Evolutionary conservation across 192 early-diverging fungal genomes (phyloP).

Genomic region (Entomortierella lignicola): DNA sequence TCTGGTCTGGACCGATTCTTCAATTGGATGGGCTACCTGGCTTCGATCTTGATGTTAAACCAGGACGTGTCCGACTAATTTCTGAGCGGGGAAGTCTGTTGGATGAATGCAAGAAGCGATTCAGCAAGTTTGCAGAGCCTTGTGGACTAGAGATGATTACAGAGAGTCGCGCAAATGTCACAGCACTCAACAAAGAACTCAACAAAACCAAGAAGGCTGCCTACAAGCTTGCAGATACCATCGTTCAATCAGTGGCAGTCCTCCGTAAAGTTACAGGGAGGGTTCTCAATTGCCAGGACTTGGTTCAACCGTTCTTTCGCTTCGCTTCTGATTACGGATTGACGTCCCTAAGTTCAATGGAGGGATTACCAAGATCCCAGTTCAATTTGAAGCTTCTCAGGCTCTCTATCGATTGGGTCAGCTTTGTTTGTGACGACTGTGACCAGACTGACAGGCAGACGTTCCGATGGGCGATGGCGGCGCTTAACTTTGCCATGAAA

Average conservation of each 20-base stretch:
- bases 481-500: constrained; percentile 85
- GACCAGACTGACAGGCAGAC: constrained; percentile 81
- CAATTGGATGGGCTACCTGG: constrained; percentile 56
- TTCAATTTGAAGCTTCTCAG: constrained; percentile 75
- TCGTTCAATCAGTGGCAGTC: constrained; percentile 65
- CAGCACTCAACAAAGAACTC: constrained; percentile 66
- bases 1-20: constrained; percentile 66
- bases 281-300: constrained; percentile 64
- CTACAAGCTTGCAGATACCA: constrained; percentile 63
- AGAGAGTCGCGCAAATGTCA: constrained; percentile 68
- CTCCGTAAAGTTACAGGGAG: constrained; percentile 62
- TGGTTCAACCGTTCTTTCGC: constrained; percentile 76
- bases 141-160: constrained; percentile 60
- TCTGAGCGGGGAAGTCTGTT: constrained; percentile 58
- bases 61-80: constrained; percentile 67
- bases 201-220: constrained; percentile 68
- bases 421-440: constrained; percentile 88
- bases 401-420: constrained; percentile 88
- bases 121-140: constrained; percentile 61
- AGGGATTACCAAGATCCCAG: constrained; percentile 60
- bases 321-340: constrained; percentile 80
- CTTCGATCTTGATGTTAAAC: constrained; percentile 62
- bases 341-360: constrained; percentile 56
- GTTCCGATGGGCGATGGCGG: constrained; percentile 86
- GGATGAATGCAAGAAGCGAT: constrained; percentile 56